Percentiles rank a stretch among this genome's conserved stretches.
These are phyloP conservation scores for Neospora caninum DNA, from an alignment of 169 alveolate species.

Conservation along the genomic window DNA sequence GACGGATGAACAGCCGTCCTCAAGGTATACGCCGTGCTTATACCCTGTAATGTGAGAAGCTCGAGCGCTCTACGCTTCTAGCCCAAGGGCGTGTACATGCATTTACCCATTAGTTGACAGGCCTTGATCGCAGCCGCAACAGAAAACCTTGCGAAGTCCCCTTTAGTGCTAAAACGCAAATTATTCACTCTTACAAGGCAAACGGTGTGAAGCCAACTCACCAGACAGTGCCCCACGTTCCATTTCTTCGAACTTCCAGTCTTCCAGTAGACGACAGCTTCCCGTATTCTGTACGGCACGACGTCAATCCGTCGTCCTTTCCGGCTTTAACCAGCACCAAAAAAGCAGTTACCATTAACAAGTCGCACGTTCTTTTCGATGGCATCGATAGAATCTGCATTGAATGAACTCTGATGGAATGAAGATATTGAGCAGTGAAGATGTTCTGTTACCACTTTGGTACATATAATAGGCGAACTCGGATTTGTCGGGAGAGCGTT, in stretches of 20 bases:
- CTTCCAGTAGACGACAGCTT: constrained; percentile 76
- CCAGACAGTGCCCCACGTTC: constrained; percentile 77
- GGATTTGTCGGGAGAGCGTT: constrained; percentile 43
- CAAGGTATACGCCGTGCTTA: constrained; percentile 76
- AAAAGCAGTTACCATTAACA: constrained; percentile 73
- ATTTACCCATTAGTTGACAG: constrained; percentile 78
- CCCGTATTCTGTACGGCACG: constrained; percentile 56
- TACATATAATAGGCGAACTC: constrained; percentile 54
- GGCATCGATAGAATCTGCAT: constrained; percentile 78
- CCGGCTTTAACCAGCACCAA: not conserved
- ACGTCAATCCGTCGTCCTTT: not conserved
- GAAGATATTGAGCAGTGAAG: not conserved
- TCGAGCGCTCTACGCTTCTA: no score
- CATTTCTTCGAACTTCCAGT: constrained; percentile 74
- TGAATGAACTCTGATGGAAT: not conserved
- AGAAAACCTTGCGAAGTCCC: constrained; percentile 70
- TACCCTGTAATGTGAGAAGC: constrained; percentile 65
- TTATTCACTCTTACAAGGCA: not conserved
- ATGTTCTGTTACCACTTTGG: constrained; percentile 33
- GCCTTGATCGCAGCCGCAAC: constrained; percentile 84
- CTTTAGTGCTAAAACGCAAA: constrained; percentile 51
- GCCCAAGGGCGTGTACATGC: not conserved
- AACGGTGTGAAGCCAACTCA: constrained; percentile 58
- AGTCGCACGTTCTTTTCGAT: constrained; percentile 85
- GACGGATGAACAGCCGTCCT: constrained; percentile 79